Conservation (phyloP, 2,329 filamentous ascomycete genomes). For the Fusarium irregulare region DNA sequence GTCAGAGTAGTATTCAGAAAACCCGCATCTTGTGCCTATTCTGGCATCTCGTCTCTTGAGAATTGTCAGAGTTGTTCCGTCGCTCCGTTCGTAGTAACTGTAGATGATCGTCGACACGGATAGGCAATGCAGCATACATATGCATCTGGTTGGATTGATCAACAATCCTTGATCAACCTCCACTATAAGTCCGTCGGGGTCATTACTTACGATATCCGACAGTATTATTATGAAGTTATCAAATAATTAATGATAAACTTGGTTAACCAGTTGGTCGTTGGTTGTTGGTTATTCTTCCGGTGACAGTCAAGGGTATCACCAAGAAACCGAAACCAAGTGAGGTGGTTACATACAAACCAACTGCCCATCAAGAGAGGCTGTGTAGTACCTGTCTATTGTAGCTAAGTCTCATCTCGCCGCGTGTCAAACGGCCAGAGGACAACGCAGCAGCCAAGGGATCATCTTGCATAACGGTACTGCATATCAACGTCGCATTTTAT, state of each 20-base stretch:
- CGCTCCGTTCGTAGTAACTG: slow-evolving; percentile 16
- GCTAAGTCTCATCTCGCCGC: neutral
- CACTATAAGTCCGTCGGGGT: neutral
- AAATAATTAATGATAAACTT: too few species aligned
- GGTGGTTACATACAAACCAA: slow-evolving; percentile 4
- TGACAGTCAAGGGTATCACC: slow-evolving; percentile 17
- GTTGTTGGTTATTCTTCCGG: slow-evolving; percentile 7
- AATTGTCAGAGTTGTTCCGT: slow-evolving; percentile 11
- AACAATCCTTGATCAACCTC: neutral
- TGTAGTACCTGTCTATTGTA: slow-evolving; percentile 1
- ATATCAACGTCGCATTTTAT: slow-evolving; percentile 26
- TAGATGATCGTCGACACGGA: slow-evolving; percentile 28
- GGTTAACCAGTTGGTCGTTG: neutral
- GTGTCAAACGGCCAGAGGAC: slow-evolving; percentile 36
- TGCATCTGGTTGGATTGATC: slow-evolving; percentile 4
- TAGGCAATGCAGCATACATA: neutral
- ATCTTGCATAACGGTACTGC: slow-evolving; percentile 25
- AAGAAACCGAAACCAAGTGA: neutral
- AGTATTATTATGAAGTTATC: neutral
- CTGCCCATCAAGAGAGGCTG: slow-evolving; percentile 24
- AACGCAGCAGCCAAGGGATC: slow-evolving; percentile 16
- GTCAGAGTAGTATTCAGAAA: slow-evolving; percentile 1
- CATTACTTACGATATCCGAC: neutral
- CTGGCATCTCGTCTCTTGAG: slow-evolving; percentile 11
- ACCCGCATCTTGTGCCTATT: slow-evolving; percentile 15